Evolutionary conservation across 164 flowering plant genomes (phyloP).

Genomic region (Stephania japonica): DNA sequence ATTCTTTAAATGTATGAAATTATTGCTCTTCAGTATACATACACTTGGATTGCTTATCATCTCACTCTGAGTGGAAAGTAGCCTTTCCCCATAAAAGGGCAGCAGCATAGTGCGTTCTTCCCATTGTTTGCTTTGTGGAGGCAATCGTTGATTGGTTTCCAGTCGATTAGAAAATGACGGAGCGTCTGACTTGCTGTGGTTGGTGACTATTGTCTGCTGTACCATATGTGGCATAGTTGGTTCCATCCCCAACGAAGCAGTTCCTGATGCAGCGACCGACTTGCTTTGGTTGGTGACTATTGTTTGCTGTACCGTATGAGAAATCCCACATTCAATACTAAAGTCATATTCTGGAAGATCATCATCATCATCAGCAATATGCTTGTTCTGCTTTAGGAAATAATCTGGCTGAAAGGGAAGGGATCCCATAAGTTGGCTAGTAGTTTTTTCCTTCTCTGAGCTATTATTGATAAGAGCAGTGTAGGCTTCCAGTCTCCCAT

Average conservation of each 20-base stretch:
- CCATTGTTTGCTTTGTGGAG: constrained; percentile 2
- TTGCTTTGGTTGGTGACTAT: too few relatives aligned
- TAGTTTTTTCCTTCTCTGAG: constrained; percentile 15
- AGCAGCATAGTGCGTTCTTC: constrained; percentile 3
- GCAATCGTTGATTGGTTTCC: constrained; percentile 13
- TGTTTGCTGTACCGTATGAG: too few relatives aligned
- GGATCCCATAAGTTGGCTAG: constrained; percentile 5
- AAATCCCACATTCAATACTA: constrained; percentile 24
- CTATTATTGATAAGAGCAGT: neutral
- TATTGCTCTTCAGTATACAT: neutral
- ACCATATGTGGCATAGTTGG: neutral
- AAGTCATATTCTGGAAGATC: constrained; percentile 62
- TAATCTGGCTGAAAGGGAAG: constrained; percentile 12
- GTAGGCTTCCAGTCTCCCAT: neutral
- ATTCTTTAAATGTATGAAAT: constrained; percentile 16
- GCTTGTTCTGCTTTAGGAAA: neutral
- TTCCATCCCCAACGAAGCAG: constrained; percentile 14
- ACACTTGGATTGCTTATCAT: constrained; percentile 2
- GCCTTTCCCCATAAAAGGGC: constrained; percentile 7
- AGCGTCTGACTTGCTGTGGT: constrained; percentile 8
- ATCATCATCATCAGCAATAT: constrained; percentile 33
- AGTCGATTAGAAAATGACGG: constrained; percentile 5
- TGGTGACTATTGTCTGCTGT: neutral
- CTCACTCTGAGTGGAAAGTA: constrained; percentile 1
- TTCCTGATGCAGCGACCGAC: constrained; percentile 9